A percentile compares a stretch with the other conserved stretches of the same genome.
phyloP scores from a whole-genome alignment of 345 rosid genomes.

The Hevea brasiliensis region DNA sequence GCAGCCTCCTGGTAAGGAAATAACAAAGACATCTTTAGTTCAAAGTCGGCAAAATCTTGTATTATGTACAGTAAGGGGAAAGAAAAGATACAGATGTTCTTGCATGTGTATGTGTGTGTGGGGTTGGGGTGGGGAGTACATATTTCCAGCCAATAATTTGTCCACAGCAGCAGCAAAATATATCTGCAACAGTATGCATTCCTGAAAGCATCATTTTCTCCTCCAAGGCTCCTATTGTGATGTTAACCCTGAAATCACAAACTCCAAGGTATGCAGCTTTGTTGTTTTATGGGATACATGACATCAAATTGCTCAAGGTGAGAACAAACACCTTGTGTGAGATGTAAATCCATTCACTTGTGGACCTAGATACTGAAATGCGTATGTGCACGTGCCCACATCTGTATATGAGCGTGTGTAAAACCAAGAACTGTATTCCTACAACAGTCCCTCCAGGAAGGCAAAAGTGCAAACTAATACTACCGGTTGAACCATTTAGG shows the following conservation, averaged over 20 bases:
- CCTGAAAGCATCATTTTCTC: conserved; percentile 83
- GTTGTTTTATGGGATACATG: neutral
- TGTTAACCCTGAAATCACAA: conserved; percentile 61
- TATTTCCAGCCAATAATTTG: conserved; percentile 96
- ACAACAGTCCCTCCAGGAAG: neutral
- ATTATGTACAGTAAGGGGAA: neutral
- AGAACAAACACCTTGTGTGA: neutral
- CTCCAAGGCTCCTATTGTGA: conserved; percentile 60
- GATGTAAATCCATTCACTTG: neutral
- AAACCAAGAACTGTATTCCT: neutral
- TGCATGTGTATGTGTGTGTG: neutral
- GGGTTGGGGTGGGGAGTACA: conserved; percentile 36
- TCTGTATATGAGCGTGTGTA: neutral
- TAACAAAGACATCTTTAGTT: neutral
- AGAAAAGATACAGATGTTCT: neutral
- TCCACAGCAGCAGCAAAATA: conserved; percentile 88
- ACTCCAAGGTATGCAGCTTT: conserved; percentile 1
- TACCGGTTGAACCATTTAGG: neutral
- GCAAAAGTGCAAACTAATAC: neutral
- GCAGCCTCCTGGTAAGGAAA: conserved; percentile 57
- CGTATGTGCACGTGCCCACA: neutral
- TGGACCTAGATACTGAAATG: neutral
- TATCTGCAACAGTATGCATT: conserved; percentile 78
- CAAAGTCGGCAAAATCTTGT: neutral
- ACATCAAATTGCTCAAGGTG: neutral